These are phyloP conservation scores for Suhomyces panamericanus DNA, from an alignment of 1,139 yeast species.

Conservation along the genomic window DNA sequence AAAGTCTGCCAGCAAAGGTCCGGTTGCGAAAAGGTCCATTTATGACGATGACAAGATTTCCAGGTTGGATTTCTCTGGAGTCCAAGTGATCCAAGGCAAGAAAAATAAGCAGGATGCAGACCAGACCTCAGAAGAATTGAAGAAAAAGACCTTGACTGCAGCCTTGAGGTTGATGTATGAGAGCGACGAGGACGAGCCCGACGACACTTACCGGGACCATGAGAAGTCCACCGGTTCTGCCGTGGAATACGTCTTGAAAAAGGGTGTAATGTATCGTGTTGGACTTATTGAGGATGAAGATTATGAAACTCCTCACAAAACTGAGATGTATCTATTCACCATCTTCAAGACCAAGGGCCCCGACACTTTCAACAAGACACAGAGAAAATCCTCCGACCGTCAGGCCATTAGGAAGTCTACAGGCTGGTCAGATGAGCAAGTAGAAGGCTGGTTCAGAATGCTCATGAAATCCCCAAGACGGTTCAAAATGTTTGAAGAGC, in stretches of 20 bases:
- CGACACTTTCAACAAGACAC: slow-evolving; percentile 45
- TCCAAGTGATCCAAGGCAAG: slow-evolving; percentile 25
- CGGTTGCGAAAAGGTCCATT: slow-evolving; percentile 19
- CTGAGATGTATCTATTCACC: slow-evolving; percentile 60
- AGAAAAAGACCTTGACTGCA: slow-evolving; percentile 58
- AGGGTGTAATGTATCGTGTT: slow-evolving; percentile 10
- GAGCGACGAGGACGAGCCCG: slow-evolving; percentile 77
- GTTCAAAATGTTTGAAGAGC: slow-evolving; percentile 61
- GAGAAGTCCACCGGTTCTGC: slow-evolving; percentile 47
- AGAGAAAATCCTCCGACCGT: slow-evolving; percentile 56
- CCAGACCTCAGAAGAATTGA: slow-evolving; percentile 34
- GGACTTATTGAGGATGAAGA: slow-evolving; percentile 19
- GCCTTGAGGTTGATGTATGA: slow-evolving; percentile 69
- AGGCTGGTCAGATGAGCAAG: slow-evolving; percentile 83
- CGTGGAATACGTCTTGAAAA: slow-evolving; percentile 17
- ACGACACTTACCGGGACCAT: slow-evolving; percentile 80
- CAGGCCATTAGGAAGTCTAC: slow-evolving; percentile 51
- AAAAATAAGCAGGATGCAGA: slow-evolving; percentile 18
- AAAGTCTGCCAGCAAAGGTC: background rate
- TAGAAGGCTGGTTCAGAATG: slow-evolving; percentile 92
- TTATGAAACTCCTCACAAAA: slow-evolving; percentile 8
- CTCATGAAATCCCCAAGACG: slow-evolving; percentile 63
- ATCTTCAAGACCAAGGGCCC: slow-evolving; percentile 54
- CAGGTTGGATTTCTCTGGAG: slow-evolving; percentile 21
- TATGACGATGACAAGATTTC: slow-evolving; percentile 35